Conservation (phyloP, 768 basidiomycete genomes). For the Panaeolus cyanescens region DNA sequence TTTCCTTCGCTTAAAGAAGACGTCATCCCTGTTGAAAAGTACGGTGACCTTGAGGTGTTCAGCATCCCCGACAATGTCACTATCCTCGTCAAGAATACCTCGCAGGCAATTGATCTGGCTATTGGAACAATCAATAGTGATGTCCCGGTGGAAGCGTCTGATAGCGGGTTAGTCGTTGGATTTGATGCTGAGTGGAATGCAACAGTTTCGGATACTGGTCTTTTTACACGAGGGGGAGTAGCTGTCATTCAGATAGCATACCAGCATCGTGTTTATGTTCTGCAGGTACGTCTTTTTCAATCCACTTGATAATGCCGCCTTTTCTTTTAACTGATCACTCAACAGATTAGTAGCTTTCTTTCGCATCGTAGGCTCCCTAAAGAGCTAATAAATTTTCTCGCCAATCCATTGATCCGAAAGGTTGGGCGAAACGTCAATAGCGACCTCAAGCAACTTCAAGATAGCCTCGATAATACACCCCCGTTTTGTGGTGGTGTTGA, state of each 20-base stretch:
- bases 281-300: conserved; percentile 17
- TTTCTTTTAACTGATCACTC: conserved; percentile 8
- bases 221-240: conserved; percentile 8
- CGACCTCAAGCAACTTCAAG: conserved; percentile 22
- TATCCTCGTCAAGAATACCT: conserved; percentile 4
- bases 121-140: conserved; percentile 16
- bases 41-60: conserved; percentile 18
- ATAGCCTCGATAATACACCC: conserved; percentile 7
- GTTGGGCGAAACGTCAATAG: conserved; percentile 22
- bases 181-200: conserved; percentile 25
- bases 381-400: conserved; percentile 15
- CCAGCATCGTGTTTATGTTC: conserved; percentile 17
- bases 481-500: conserved; percentile 28
- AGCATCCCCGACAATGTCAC: conserved; percentile 6
- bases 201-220: conserved; percentile 5
- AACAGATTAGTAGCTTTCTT: conserved; percentile 10
- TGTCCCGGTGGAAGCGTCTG: conserved; percentile 4
- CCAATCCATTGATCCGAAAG: conserved; percentile 21
- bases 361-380: conserved; percentile 12
- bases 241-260: conserved; percentile 21
- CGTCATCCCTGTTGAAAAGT: conserved; percentile 21
- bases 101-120: conserved; percentile 13
- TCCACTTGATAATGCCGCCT: background rate
- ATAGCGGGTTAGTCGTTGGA: conserved; percentile 16
- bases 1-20: conserved; percentile 19